Conservation (phyloP, 2,329 filamentous ascomycete species). For the Trichoderma asperellum region DNA sequence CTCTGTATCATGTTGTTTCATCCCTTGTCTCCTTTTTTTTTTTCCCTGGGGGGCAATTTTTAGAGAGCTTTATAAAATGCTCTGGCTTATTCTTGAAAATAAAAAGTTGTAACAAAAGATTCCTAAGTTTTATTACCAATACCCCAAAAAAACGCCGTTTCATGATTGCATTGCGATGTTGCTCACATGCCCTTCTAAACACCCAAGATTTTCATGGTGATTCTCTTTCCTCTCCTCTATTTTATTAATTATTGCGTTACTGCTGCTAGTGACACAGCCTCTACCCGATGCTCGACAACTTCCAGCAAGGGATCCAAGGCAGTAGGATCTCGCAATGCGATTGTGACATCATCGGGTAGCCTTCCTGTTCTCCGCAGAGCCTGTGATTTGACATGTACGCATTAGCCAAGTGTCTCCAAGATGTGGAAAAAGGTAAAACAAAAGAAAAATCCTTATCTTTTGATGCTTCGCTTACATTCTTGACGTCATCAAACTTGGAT, state of each 20-base stretch:
- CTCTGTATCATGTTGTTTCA: conserved; percentile 3
- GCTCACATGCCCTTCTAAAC: neutral
- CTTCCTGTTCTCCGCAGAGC: conserved; percentile 54
- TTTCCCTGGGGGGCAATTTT: neutral
- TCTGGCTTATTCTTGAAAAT: neutral
- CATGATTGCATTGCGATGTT: neutral
- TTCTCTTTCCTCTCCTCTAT: neutral
- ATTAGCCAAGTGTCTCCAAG: neutral
- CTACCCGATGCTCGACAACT: conserved; percentile 69
- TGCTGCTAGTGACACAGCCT: conserved; percentile 45
- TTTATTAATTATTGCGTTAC: neutral
- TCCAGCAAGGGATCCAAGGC: conserved; percentile 70
- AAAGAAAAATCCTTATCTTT: neutral
- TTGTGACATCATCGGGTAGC: conserved; percentile 72
- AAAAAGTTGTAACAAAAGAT: neutral
- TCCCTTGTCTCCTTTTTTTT: neutral
- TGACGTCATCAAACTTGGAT: conserved; percentile 75
- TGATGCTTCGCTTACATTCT: conserved; percentile 54
- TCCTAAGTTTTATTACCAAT: neutral
- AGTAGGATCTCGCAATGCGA: conserved; percentile 80
- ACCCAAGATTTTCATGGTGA: neutral
- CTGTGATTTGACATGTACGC: conserved; percentile 39
- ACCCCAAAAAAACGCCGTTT: conserved; percentile 6
- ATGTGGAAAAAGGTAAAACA: neutral
- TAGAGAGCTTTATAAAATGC: neutral